Percentiles rank a stretch among this genome's conserved stretches.
These are phyloP conservation scores for Solanum etuberosum DNA, from an alignment of 257 asterid genomes.

Conservation along the genomic window DNA sequence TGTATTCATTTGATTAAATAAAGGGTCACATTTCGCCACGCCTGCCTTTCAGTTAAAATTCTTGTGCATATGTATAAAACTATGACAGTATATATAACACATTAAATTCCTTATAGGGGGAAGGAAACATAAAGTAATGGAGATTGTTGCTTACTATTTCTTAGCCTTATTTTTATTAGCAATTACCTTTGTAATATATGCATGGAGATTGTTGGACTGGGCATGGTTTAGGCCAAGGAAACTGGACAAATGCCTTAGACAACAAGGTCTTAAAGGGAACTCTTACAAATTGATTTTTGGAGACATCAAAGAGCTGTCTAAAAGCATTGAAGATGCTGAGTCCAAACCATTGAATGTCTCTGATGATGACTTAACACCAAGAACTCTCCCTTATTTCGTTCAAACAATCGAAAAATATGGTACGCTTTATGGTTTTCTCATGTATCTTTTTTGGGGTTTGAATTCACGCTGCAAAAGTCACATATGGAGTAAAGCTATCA, in stretches of 20 bases:
- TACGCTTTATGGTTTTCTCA: not conserved
- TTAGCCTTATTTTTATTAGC: not conserved
- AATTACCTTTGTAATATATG: not conserved
- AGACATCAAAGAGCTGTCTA: slow-evolving; percentile 14
- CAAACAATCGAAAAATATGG: slow-evolving; percentile 20
- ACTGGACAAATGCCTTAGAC: slow-evolving; percentile 6
- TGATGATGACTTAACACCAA: slow-evolving; percentile 19
- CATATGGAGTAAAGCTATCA: not conserved
- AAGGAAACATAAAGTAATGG: not conserved
- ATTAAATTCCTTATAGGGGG: not conserved
- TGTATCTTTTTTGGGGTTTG: not conserved
- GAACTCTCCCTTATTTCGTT: slow-evolving; percentile 12
- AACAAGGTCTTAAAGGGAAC: not conserved
- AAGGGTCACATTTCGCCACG: not conserved
- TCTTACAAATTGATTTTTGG: slow-evolving; percentile 12
- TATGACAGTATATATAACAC: not conserved
- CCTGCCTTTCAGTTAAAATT: not conserved
- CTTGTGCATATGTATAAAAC: not conserved
- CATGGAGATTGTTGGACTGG: slow-evolving; percentile 23
- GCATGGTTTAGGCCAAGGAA: slow-evolving; percentile 28
- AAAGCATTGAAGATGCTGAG: slow-evolving; percentile 7
- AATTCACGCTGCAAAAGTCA: not conserved
- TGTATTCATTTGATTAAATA: not conserved
- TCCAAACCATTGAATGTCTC: slow-evolving; percentile 23
- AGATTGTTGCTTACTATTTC: not conserved